phyloP scores from a whole-genome alignment of 2,329 filamentous ascomycete species.

The Reticulascus tulasneorum region DNA sequence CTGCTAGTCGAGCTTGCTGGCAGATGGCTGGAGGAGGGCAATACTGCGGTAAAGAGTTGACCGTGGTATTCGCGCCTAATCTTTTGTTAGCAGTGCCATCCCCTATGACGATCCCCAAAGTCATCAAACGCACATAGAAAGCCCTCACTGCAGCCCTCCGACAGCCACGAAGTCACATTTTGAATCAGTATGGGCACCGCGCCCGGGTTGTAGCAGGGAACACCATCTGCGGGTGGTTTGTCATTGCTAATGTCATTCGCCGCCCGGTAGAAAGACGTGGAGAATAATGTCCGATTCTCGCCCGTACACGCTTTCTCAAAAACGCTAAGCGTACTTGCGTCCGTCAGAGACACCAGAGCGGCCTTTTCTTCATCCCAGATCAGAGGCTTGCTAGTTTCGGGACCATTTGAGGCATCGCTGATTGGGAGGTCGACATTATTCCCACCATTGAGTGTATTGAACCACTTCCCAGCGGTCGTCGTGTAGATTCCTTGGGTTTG shows the following conservation, averaged over 20 bases:
- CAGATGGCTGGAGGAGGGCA: slow-evolving; percentile 36
- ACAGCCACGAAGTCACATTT: slow-evolving; percentile 28
- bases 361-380: slow-evolving; percentile 21
- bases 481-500: slow-evolving; percentile 34
- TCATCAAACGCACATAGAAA: slow-evolving; percentile 34
- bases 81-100: slow-evolving; percentile 6
- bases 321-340: slow-evolving; percentile 21
- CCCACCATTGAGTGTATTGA: slow-evolving; percentile 24
- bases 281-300: slow-evolving; percentile 35
- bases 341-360: slow-evolving; percentile 20
- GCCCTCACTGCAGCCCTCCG: slow-evolving; percentile 33
- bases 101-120: neutral
- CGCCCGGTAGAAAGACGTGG: slow-evolving; percentile 35
- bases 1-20: slow-evolving; percentile 30
- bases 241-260: slow-evolving; percentile 17
- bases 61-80: slow-evolving; percentile 38
- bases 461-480: slow-evolving; percentile 38
- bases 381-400: slow-evolving; percentile 23
- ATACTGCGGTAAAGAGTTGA: slow-evolving; percentile 41
- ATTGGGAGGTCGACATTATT: slow-evolving; percentile 22
- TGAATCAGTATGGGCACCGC: slow-evolving; percentile 38
- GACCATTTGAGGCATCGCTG: slow-evolving; percentile 32
- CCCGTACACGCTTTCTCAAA: slow-evolving; percentile 39
- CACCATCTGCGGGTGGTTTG: slow-evolving; percentile 29
- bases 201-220: slow-evolving; percentile 34